Evolutionary conservation across 1,139 yeast genomes (phyloP), one percentile per base, ranked within the genome.

Genomic region (Lodderomyces elongisporus): DNA sequence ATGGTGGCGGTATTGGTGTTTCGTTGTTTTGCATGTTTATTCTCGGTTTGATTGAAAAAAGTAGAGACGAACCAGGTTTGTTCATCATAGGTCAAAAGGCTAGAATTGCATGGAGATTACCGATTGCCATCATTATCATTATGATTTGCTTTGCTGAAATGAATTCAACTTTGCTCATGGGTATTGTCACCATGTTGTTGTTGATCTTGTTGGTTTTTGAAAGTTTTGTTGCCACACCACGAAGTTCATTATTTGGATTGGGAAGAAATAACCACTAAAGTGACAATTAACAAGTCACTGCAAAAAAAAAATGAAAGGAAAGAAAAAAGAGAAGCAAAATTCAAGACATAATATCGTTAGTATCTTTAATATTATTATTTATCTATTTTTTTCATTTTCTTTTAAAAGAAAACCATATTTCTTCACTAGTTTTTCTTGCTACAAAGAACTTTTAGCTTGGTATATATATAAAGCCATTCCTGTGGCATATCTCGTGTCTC

Each of bases 1-100:
- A 71, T 42, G 64, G 74, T 4, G 78, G 77, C 2, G 77, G 78
- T 2, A 43, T 73, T 3, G 60, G 67, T 37, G 61, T 69, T 10
- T 52, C 72, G 0, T 51, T 72, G 28, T 25, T 60, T 4, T 49
- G 56, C 23, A 48, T 70, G 43, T 57, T 57, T 21, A 38, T 60
- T 2, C 41, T 70, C 22, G 76, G 72, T 0, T 38, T 62, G 9
- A 40, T 62, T 5, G 78, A 70, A 42, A 52, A 51, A 30, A 56
- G 66, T 25, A 48, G 49, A 24, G 78, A 71, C 40, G 56, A 60
- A 1, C 44, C 47, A 4, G 53, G 49, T 3, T 32, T 49, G 25
- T 66, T 58, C 39, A 21, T 56, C 10, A 38, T 67, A 2, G 44
- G 68, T 1, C 56, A 62, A 29, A 53, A 58, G 35, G 62, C 62